A percentile compares a stretch with the other conserved stretches of the same genome.
Conservation (phyloP, 73 alveolate genomes). For the Halteria grandinella region DNA sequence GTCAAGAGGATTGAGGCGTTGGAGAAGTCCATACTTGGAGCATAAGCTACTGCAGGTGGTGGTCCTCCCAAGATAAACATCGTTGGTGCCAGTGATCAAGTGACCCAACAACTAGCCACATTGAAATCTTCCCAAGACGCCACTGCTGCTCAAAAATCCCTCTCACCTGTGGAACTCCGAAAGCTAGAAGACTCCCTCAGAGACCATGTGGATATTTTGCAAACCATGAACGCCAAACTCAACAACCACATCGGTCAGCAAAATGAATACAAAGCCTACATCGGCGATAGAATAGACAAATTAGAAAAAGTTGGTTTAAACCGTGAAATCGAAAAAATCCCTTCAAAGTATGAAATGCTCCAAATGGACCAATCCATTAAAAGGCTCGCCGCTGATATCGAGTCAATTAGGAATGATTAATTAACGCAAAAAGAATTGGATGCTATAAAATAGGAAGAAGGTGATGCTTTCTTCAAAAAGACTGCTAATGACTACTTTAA, state of each 20-base stretch:
- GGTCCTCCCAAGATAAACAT: slow-evolving; percentile 38
- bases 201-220: slow-evolving; percentile 35
- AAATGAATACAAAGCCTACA: background rate
- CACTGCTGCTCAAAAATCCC: background rate
- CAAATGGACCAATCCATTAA: slow-evolving; percentile 27
- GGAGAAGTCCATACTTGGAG: slow-evolving; percentile 1
- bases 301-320: slow-evolving; percentile 21
- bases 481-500: slow-evolving; percentile 36
- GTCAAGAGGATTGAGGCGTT: slow-evolving; percentile 17
- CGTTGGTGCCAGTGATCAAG: slow-evolving; percentile 5
- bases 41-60: background rate
- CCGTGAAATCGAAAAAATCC: slow-evolving; percentile 34
- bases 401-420: slow-evolving; percentile 29
- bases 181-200: slow-evolving; percentile 39
- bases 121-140: background rate
- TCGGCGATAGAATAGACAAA: slow-evolving; percentile 24
- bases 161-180: background rate
- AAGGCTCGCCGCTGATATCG: slow-evolving; percentile 20
- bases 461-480: slow-evolving; percentile 42
- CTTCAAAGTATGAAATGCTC: slow-evolving; percentile 33
- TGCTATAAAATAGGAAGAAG: background rate
- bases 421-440: slow-evolving; percentile 31
- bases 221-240: slow-evolving; percentile 31
- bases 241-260: slow-evolving; percentile 29
- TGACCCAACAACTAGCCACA: slow-evolving; percentile 15